phyloP scores from a whole-genome alignment of 1,139 yeast species.

The Kodamaea sp. region DNA sequence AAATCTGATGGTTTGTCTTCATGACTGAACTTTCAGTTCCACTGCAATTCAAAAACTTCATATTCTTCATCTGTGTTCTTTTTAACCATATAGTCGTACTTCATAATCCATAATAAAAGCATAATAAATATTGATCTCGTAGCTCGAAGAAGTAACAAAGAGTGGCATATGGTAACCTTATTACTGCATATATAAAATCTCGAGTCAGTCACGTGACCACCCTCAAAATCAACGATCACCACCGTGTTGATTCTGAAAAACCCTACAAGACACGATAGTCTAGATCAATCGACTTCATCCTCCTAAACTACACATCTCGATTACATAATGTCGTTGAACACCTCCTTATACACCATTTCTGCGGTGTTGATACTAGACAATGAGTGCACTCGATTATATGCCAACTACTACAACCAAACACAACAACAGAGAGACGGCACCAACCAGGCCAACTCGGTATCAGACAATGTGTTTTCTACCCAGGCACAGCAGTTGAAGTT shows the following conservation, averaged over 20 bases:
- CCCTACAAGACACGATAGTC: constrained; percentile 2
- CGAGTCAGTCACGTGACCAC: constrained; percentile 3
- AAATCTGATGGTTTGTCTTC: no score
- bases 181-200: no score
- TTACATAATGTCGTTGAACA: constrained; percentile 50
- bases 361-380: constrained; percentile 80
- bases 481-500: constrained; percentile 71
- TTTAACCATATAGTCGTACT: no score
- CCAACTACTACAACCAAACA: constrained; percentile 71
- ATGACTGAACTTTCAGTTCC: no score
- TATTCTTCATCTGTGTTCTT: no score
- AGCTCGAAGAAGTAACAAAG: no score
- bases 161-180: no score
- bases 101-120: no score
- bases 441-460: constrained; percentile 4
- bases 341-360: constrained; percentile 75
- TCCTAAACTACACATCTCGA: neutral
- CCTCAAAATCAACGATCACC: constrained; percentile 8
- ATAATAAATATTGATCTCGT: no score
- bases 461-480: constrained; percentile 27
- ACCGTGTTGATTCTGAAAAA: constrained; percentile 7
- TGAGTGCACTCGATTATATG: constrained; percentile 76
- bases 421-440: constrained; percentile 11
- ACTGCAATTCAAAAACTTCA: no score
- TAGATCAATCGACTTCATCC: neutral